Conservation (phyloP, 2,329 filamentous ascomycete species). For the Exophiala sp. region DNA sequence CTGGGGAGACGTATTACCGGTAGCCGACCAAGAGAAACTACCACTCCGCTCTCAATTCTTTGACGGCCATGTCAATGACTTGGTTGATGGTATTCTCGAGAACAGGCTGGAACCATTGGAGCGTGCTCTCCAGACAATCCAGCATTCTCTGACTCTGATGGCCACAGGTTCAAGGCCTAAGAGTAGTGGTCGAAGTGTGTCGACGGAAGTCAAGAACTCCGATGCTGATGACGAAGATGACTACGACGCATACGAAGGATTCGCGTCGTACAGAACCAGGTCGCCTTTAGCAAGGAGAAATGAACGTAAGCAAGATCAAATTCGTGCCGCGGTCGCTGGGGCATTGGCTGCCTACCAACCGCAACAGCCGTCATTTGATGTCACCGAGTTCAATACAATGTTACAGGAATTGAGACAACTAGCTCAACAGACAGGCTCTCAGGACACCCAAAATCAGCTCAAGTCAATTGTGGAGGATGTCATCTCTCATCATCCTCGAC, state of each 20-base stretch:
- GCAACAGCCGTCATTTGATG: constrained; percentile 33
- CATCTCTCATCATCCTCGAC: constrained; percentile 56
- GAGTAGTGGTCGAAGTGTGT: constrained; percentile 62
- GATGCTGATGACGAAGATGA: constrained; percentile 96
- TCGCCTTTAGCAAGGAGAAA: constrained; percentile 69
- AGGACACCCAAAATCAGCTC: constrained; percentile 48
- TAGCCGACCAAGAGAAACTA: constrained; percentile 78
- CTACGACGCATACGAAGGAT: constrained; percentile 48
- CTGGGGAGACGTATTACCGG: constrained; percentile 84
- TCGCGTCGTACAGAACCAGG: constrained; percentile 60
- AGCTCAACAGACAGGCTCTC: constrained; percentile 21
- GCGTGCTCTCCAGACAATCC: constrained; percentile 71
- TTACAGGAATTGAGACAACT: constrained; percentile 35
- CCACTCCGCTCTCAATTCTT: constrained; percentile 82
- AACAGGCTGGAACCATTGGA: constrained; percentile 77
- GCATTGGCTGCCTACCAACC: constrained; percentile 54
- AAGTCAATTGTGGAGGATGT: constrained; percentile 62
- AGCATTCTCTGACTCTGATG: constrained; percentile 62
- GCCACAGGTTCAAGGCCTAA: constrained; percentile 56
- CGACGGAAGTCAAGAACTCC: constrained; percentile 68
- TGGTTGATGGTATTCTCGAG: constrained; percentile 75
- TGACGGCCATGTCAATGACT: constrained; percentile 80
- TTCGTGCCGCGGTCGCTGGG: constrained; percentile 64
- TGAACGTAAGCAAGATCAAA: constrained; percentile 53
- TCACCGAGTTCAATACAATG: constrained; percentile 38